Base-by-base conservation (phyloP, 2,329 filamentous ascomycete species). In the Claviceps quebecensis region DNA sequence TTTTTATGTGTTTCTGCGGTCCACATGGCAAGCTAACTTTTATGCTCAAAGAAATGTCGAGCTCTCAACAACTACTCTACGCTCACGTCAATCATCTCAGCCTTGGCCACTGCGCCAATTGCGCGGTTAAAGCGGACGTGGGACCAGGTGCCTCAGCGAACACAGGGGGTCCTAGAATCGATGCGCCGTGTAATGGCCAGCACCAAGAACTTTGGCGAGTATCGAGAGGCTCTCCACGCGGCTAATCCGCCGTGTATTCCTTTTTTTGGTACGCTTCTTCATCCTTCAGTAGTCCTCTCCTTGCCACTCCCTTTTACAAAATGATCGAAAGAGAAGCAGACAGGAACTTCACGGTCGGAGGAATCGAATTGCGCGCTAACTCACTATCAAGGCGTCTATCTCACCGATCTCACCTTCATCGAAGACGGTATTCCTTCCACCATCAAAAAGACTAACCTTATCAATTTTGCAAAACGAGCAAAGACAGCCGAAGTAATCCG, bases 401-500 rank as follows among this genome's bases (percentile, higher is more conserved):
- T 98, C 55, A 98, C 93, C 53, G 93, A 98, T 71, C 74, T 98
- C 53, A 97, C 91, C 1, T 98, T 98, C 63, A 98, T 98, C 57
- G 93, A 98, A 67, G 91, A 98, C 62, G 93, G 93, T 59, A 98
- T 98, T 56, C 89, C 93, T 3, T 95, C 90, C 9, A 81, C 95
- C 60, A 89, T 94, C 69, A 97, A 96, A 69, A 95, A 94, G 69
- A 93, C 90, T 7, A 88, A 94, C 62, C 75, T 96, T 59, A 96
- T 98, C 74, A 98, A 98, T 71, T 98, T 98, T 69, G 89, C 90
- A 62, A 98, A 98, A 75, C 85, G 93, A 49, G 87, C 89, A 51
- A 98, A 97, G 76, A 97, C 93, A 14, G 93, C 93, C 19, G 93
- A 97, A 66, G 93, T 98, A 43, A 98, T 98, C 61, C 87, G 90